Evolutionary conservation across 73 alveolate genomes (phyloP).

Genomic region (Tetrahymena borealis): DNA sequence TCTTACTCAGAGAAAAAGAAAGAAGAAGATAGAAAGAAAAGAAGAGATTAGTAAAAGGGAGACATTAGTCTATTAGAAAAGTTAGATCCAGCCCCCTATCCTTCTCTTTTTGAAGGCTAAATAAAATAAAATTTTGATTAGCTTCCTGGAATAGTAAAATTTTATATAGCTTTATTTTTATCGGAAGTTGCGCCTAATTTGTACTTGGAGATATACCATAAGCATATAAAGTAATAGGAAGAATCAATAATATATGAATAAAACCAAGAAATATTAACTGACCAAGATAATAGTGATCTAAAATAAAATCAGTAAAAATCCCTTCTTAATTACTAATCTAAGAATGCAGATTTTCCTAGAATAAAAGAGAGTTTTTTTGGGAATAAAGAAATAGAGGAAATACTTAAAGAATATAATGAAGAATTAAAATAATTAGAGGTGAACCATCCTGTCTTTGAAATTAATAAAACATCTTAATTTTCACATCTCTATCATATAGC

Average conservation of each 20-base stretch:
- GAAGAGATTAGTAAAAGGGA: neutral
- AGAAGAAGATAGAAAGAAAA: neutral
- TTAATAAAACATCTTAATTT: neutral
- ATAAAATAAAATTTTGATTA: neutral
- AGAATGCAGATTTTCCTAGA: neutral
- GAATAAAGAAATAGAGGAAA: neutral
- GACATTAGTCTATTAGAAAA: neutral
- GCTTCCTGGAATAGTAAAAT: neutral
- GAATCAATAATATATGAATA: neutral
- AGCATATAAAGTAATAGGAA: neutral
- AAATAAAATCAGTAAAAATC: neutral
- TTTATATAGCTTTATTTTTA: neutral
- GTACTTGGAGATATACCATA: neutral
- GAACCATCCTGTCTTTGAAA: neutral
- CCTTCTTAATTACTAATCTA: neutral
- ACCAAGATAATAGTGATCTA: no score
- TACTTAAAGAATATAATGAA: neutral
- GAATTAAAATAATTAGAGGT: neutral
- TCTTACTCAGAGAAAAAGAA: neutral
- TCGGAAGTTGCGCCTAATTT: neutral
- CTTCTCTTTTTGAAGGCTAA: neutral
- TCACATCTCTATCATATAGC: neutral
- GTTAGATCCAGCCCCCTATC: neutral
- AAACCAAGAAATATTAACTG: neutral
- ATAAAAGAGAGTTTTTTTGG: neutral